phyloP scores from a whole-genome alignment of 1,139 yeast species.

The Keqinozyma sinolaborantium region DNA sequence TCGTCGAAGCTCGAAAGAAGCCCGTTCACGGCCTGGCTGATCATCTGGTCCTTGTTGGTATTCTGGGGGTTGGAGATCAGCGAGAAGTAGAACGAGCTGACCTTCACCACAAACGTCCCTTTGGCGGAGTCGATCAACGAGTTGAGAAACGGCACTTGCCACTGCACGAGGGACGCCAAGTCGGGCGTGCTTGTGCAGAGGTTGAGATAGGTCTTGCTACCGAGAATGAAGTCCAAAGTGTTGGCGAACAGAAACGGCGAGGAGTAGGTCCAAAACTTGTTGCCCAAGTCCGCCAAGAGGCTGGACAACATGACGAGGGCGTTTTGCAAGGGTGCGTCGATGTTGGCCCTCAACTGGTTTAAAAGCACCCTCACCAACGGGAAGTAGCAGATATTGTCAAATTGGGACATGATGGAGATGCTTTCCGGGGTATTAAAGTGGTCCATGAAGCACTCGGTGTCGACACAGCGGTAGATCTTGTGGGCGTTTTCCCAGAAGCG shows the following conservation, averaged over 20 bases:
- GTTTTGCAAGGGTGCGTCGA: constrained; percentile 53
- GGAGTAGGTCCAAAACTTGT: constrained; percentile 48
- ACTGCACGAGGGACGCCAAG: constrained; percentile 1
- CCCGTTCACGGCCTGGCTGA: not conserved
- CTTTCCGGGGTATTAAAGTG: constrained; percentile 42
- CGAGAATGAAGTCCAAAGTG: constrained; percentile 50
- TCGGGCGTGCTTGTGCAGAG: constrained; percentile 5
- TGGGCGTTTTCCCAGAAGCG: constrained; percentile 52
- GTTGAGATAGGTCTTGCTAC: constrained; percentile 33
- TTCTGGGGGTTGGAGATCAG: constrained; percentile 1
- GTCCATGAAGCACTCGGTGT: constrained; percentile 33
- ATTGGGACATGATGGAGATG: constrained; percentile 37
- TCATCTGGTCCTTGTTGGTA: not conserved
- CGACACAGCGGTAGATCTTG: constrained; percentile 38
- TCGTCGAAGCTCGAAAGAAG: not conserved
- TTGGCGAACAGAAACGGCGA: constrained; percentile 51
- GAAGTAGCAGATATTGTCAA: constrained; percentile 36
- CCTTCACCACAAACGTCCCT: constrained; percentile 4
- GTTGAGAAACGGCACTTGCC: constrained; percentile 8
- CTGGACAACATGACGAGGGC: constrained; percentile 45
- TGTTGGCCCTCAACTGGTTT: constrained; percentile 47
- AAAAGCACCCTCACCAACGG: constrained; percentile 44
- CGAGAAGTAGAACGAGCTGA: constrained; percentile 4
- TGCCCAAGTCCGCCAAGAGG: constrained; percentile 35
- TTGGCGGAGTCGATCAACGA: constrained; percentile 6